Percentiles rank a stretch among this genome's conserved stretches.
These are phyloP conservation scores for Geosmithia flava DNA, from an alignment of 2,329 filamentous ascomycete genomes.

Conservation along the genomic window DNA sequence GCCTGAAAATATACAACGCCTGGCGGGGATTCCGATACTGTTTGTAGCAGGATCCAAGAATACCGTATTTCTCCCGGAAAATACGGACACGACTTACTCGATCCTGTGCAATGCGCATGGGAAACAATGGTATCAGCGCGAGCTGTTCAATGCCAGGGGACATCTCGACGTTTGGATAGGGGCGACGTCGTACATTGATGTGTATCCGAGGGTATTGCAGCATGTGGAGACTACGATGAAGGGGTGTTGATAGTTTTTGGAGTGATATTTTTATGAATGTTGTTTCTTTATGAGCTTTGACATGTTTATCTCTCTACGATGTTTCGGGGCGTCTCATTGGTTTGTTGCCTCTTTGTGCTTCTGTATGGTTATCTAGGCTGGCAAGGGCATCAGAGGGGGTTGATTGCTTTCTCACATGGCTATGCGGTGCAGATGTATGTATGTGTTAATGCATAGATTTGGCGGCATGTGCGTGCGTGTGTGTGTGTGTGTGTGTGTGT, in stretches of 20 bases:
- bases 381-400: too few relatives aligned
- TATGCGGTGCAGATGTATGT: not conserved
- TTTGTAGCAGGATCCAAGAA: slow-evolving; percentile 9
- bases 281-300: too few relatives aligned
- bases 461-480: not conserved
- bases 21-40: slow-evolving; percentile 37
- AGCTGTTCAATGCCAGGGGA: slow-evolving; percentile 10
- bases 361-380: too few relatives aligned
- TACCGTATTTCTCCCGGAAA: slow-evolving; percentile 10
- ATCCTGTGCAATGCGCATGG: slow-evolving; percentile 9
- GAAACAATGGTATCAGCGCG: slow-evolving; percentile 10
- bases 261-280: too few relatives aligned
- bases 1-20: slow-evolving; percentile 32
- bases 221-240: slow-evolving; percentile 5
- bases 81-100: slow-evolving; percentile 11
- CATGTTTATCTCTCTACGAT: too few relatives aligned
- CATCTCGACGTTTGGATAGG: slow-evolving; percentile 15
- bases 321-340: too few relatives aligned
- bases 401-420: too few relatives aligned
- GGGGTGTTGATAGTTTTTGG: not conserved
- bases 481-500: not conserved
- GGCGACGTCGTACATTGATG: slow-evolving; percentile 6
- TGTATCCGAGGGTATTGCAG: slow-evolving; percentile 8
- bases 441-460: not conserved
- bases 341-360: too few relatives aligned